Conservation (phyloP, 768 basidiomycete species). For the Tulasnella sp. region DNA sequence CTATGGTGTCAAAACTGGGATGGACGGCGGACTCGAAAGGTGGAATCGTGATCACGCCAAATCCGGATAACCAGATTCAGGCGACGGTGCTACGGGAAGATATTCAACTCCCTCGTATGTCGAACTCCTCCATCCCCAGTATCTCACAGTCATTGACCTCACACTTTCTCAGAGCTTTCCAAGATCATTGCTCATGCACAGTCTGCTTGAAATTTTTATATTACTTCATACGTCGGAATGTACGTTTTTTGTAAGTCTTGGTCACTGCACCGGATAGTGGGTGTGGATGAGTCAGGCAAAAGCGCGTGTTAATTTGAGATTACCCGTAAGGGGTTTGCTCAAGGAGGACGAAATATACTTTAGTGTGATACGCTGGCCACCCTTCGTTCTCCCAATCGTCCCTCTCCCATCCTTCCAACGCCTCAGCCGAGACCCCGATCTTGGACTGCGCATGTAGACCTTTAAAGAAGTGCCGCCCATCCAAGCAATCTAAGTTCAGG, state of each 20-base stretch:
- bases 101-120: constrained; percentile 70
- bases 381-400: neutral
- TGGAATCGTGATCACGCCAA: constrained; percentile 62
- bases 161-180: constrained; percentile 4
- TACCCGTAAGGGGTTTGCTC: neutral
- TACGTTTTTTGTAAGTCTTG: too few species aligned
- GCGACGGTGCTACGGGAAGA: constrained; percentile 75
- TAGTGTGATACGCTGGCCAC: neutral
- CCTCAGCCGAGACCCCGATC: neutral
- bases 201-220: neutral
- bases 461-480: neutral
- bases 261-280: too few species aligned
- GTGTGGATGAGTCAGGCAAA: too few species aligned
- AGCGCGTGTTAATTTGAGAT: too few species aligned
- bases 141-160: neutral
- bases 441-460: neutral
- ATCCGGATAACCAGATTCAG: constrained; percentile 81
- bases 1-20: constrained; percentile 50
- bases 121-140: neutral
- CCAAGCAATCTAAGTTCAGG: neutral
- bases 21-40: constrained; percentile 49
- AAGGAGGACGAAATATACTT: neutral
- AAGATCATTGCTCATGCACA: constrained; percentile 15
- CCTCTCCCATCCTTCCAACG: neutral
- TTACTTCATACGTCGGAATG: neutral